Evolutionary conservation across 2,329 filamentous ascomycete species (phyloP).

Genomic region (Cordyceps militaris): DNA sequence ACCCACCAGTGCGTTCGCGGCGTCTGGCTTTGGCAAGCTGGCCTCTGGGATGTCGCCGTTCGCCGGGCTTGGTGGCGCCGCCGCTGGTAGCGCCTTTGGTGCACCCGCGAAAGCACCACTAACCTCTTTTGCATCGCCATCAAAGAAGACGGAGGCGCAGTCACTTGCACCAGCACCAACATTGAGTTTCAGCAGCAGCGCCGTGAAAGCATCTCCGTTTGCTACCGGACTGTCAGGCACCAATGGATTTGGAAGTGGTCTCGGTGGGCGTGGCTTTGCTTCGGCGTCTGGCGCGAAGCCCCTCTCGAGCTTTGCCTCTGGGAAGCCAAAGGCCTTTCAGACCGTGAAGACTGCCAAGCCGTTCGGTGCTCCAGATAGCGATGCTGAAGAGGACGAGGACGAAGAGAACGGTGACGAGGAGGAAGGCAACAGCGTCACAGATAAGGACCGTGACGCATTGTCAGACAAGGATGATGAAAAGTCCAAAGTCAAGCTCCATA

Average conservation of each 20-base stretch:
- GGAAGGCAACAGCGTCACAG: constrained; percentile 33
- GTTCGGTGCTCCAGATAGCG: constrained; percentile 70
- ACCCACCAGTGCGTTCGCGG: constrained; percentile 57
- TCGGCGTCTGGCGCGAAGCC: constrained; percentile 34
- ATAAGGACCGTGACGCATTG: constrained; percentile 39
- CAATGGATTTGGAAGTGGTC: constrained; percentile 42
- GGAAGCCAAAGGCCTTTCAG: constrained; percentile 40
- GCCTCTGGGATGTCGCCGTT: constrained; percentile 59
- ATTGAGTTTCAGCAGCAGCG: constrained; percentile 41
- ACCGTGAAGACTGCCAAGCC: constrained; percentile 59
- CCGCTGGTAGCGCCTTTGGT: constrained; percentile 44
- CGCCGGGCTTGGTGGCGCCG: constrained; percentile 43
- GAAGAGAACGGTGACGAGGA: constrained; percentile 34
- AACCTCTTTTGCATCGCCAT: constrained; percentile 28
- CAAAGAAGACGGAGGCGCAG: constrained; percentile 21
- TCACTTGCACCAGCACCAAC: constrained; percentile 33
- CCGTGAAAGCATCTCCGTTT: constrained; percentile 39
- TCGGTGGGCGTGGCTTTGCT: constrained; percentile 38
- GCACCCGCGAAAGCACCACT: constrained; percentile 31
- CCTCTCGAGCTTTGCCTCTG: constrained; percentile 64
- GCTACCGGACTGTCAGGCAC: constrained; percentile 33
- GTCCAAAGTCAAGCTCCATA: constrained; percentile 52
- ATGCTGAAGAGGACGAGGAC: constrained; percentile 43
- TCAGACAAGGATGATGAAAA: constrained; percentile 55
- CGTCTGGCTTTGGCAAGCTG: constrained; percentile 62